Evolutionary conservation across 208 protist species (phyloP), one percentile per base, ranked within the genome.

Genomic region (Trichomonas vaginalis): DNA sequence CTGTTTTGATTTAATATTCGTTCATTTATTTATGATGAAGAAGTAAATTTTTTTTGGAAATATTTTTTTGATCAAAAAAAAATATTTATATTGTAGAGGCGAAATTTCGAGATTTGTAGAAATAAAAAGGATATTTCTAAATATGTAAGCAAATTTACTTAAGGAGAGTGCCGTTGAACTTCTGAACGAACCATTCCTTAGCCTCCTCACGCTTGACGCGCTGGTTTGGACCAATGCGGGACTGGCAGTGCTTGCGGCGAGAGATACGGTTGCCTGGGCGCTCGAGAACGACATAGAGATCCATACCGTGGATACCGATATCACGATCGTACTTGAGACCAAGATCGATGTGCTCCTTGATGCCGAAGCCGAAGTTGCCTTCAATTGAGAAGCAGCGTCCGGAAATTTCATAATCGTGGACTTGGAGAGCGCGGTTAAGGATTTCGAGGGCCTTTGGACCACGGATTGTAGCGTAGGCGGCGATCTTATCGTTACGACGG

Each of bases 261-360:
- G 98, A 96, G 61, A 99, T 98, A 96, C 99, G 98, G 96, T 98
- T 97, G 96, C 99, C 99, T 96, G 98, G 98, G 97, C 99, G 98
- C 80, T 97, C 97, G 92, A 99, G 98, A 95, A 99, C 98, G 96
- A 99, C 98, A 98, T 98, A 99, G 97, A 99, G 98, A 97, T 99
- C 98, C 98, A 99, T 98, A 96, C 98, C 98, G 97, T 98, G 98
- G 96, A 99, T 99, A 98, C 99, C 99, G 61, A 98, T 99, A 96
- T 97, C 98, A 96, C 99, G 99, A 97, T 99, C 99, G 98, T 99
- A 99, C 98, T 99, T 99, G 97, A 99, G 98, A 96, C 99, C 99
- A 83, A 99, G 98, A 98, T 99, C 99, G 96, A 99, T 99, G 98
- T 99, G 99, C 98, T 99, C 99, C 96, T 98, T 97, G 97, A 99